These are phyloP conservation scores for Rutstroemia sp. DNA, from an alignment of 2,329 filamentous ascomycete species.

Conservation along the genomic window DNA sequence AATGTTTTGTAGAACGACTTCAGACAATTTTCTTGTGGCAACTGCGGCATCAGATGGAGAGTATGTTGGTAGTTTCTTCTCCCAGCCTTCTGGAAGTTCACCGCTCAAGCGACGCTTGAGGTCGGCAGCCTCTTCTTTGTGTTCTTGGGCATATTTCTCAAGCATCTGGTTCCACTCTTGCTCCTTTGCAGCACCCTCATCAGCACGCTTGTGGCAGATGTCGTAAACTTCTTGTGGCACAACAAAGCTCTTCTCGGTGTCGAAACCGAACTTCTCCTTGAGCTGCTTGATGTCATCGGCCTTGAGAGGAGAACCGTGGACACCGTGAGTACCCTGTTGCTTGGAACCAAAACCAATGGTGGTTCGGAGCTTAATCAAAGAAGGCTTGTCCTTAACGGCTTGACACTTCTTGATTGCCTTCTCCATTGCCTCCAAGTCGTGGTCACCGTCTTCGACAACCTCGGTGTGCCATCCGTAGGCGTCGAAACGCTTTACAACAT, in stretches of 20 bases:
- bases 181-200: constrained; percentile 82
- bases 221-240: constrained; percentile 96
- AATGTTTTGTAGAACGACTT: constrained; percentile 85
- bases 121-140: constrained; percentile 73
- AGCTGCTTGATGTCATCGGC: constrained; percentile 87
- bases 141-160: constrained; percentile 73
- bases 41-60: constrained; percentile 76
- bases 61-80: constrained; percentile 88
- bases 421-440: constrained; percentile 82
- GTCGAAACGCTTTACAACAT: constrained; percentile 91
- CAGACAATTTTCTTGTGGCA: constrained; percentile 93
- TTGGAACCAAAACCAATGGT: constrained; percentile 95
- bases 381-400: constrained; percentile 90
- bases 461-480: constrained; percentile 93
- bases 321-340: constrained; percentile 86
- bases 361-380: constrained; percentile 92
- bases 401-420: constrained; percentile 78
- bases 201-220: constrained; percentile 73
- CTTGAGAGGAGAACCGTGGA: constrained; percentile 95
- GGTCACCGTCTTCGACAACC: constrained; percentile 79
- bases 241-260: constrained; percentile 86
- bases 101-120: constrained; percentile 72
- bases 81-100: constrained; percentile 91
- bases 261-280: constrained; percentile 93
- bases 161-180: constrained; percentile 93